These are phyloP conservation scores for Malus hybrid DNA, from an alignment of 331 rosid species.

Conservation along the genomic window DNA sequence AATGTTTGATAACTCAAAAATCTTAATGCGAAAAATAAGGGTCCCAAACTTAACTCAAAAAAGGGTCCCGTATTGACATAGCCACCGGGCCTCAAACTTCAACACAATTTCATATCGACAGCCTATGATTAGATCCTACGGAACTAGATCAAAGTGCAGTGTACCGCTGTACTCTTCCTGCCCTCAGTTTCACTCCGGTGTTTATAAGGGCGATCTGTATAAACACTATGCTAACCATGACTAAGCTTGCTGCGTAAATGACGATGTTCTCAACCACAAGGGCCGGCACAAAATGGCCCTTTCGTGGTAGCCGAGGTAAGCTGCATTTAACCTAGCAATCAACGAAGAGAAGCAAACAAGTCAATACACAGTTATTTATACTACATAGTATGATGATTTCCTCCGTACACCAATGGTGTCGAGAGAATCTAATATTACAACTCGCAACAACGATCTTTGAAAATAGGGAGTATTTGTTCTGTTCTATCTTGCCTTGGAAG, in stretches of 20 bases:
- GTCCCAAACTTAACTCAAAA: no score
- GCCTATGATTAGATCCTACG: neutral
- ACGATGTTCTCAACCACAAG: conserved; percentile 53
- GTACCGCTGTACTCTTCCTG: neutral
- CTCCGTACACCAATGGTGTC: neutral
- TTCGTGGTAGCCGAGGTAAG: conserved; percentile 63
- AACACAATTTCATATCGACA: neutral
- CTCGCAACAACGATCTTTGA: neutral
- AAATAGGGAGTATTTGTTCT: neutral
- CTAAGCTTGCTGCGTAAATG: conserved; percentile 50
- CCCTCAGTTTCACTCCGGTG: neutral
- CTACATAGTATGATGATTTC: neutral
- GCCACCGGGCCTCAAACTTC: neutral
- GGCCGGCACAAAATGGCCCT: conserved; percentile 50
- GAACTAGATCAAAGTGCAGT: neutral
- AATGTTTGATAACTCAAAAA: no score
- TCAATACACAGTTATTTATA: neutral
- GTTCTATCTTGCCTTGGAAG: neutral
- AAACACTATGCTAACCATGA: neutral
- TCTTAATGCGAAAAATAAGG: no score
- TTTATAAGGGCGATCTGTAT: neutral
- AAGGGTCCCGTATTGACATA: no score
- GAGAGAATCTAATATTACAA: neutral
- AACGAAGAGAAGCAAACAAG: conserved; percentile 3
- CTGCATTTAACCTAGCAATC: conserved; percentile 61